A percentile compares a stretch with the other conserved stretches of the same genome.
These are phyloP conservation scores for Penicillium atrosanguineum DNA, from an alignment of 495 filamentous ascomycete species.

Conservation along the genomic window DNA sequence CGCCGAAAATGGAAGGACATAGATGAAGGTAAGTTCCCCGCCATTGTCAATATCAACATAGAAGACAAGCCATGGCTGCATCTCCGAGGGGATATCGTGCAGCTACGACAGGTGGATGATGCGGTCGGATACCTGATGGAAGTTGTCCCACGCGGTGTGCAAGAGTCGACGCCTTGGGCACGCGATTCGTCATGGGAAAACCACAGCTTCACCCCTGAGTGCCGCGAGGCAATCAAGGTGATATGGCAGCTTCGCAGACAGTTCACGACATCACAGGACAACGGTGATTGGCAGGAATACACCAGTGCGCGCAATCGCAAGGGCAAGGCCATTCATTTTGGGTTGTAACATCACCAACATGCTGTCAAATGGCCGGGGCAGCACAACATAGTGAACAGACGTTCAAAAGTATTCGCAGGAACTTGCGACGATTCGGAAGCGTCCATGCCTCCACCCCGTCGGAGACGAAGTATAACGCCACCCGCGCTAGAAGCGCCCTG, in stretches of 20 bases:
- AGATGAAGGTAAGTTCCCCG: slow-evolving; percentile 6
- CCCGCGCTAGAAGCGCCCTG: slow-evolving; percentile 20
- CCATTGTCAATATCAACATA: too few relatives aligned
- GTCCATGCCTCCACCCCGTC: slow-evolving; percentile 23
- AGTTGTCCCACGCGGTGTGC: not conserved
- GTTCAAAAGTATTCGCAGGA: slow-evolving; percentile 23
- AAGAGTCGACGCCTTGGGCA: too few relatives aligned
- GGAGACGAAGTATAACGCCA: slow-evolving; percentile 13
- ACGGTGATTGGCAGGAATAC: not conserved
- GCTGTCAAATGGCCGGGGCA: slow-evolving; percentile 1
- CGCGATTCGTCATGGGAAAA: slow-evolving; percentile 5
- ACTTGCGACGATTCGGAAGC: slow-evolving; percentile 22
- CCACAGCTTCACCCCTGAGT: slow-evolving; percentile 8
- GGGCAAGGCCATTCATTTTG: not conserved
- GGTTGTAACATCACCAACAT: too few relatives aligned
- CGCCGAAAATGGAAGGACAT: slow-evolving; percentile 15
- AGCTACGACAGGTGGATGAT: not conserved
- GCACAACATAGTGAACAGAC: not conserved
- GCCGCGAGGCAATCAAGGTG: slow-evolving; percentile 6
- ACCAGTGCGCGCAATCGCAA: not conserved
- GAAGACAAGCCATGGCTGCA: too few relatives aligned
- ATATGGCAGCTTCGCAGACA: not conserved
- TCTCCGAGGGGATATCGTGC: too few relatives aligned
- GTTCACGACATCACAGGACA: not conserved
- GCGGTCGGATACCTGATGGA: not conserved